Evolutionary conservation across 371 early-diverging fungal species (phyloP).

Genomic region (Chytridium lagenaria): DNA sequence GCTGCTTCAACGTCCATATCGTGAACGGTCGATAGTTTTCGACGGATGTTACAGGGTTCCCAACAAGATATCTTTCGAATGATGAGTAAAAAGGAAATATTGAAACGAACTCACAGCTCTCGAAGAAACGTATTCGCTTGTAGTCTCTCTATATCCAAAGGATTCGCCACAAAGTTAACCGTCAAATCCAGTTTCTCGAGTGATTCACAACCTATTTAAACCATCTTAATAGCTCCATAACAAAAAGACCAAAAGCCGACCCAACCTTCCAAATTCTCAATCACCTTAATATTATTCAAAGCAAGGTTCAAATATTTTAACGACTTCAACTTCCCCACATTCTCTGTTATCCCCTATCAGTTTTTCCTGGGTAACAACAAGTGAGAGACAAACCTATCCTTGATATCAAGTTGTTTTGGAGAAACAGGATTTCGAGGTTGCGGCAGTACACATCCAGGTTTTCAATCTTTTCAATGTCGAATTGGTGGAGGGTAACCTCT

Average conservation of each 20-base stretch:
- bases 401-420: constrained; percentile 61
- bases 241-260: too few relatives aligned
- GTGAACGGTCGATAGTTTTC: constrained; percentile 57
- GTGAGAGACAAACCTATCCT: constrained; percentile 51
- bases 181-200: constrained; percentile 60
- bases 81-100: constrained; percentile 8
- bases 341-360: constrained; percentile 37
- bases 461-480: constrained; percentile 65
- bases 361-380: background rate
- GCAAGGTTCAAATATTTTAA: constrained; percentile 61
- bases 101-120: constrained; percentile 49
- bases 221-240: too few relatives aligned
- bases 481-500: constrained; percentile 65
- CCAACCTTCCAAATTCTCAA: constrained; percentile 58
- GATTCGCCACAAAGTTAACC: constrained; percentile 64
- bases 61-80: constrained; percentile 49
- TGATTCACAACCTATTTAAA: too few relatives aligned
- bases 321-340: constrained; percentile 57
- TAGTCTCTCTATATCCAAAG: constrained; percentile 53
- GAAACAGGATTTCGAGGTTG: constrained; percentile 56
- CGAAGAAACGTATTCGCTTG: constrained; percentile 42
- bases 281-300: constrained; percentile 56
- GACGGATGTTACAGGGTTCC: constrained; percentile 55
- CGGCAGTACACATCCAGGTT: constrained; percentile 61
- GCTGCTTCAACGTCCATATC: constrained; percentile 54